These are phyloP conservation scores for Sphagnum fallax DNA, from an alignment of 228 moss, liverwort and hornwort species.

Conservation along the genomic window DNA sequence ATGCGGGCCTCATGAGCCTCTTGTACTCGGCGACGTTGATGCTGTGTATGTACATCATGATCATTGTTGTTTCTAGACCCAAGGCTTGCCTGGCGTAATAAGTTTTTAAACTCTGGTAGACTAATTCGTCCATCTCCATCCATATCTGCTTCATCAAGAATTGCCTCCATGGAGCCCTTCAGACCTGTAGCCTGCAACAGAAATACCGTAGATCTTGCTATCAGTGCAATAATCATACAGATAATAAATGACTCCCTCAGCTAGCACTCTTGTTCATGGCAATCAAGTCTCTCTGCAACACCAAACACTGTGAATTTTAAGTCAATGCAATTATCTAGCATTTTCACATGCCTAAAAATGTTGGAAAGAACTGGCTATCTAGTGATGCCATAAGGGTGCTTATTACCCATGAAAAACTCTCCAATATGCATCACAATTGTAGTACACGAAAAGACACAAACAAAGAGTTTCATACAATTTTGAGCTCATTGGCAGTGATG, in stretches of 20 bases:
- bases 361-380: not conserved
- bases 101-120: constrained; percentile 72
- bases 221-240: not conserved
- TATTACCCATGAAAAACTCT: too few species aligned
- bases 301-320: not conserved
- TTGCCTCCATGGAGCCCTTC: constrained; percentile 79
- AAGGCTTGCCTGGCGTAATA: constrained; percentile 81
- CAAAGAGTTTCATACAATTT: constrained; percentile 32
- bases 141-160: constrained; percentile 82
- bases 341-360: not conserved
- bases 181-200: constrained; percentile 65
- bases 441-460: too few species aligned
- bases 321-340: not conserved
- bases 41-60: constrained; percentile 17
- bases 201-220: not conserved
- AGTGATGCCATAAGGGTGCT: too few species aligned
- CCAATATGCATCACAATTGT: too few species aligned
- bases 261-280: not conserved
- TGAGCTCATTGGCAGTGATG: constrained; percentile 89
- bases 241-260: not conserved
- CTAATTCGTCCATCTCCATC: constrained; percentile 93
- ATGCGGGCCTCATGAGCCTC: not conserved
- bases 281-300: too few species aligned
- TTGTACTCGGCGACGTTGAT: not conserved
- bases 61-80: constrained; percentile 77